Evolutionary conservation across 1,284 basidiomycete species (phyloP).

Genomic region (Gymnopus androsaceus): DNA sequence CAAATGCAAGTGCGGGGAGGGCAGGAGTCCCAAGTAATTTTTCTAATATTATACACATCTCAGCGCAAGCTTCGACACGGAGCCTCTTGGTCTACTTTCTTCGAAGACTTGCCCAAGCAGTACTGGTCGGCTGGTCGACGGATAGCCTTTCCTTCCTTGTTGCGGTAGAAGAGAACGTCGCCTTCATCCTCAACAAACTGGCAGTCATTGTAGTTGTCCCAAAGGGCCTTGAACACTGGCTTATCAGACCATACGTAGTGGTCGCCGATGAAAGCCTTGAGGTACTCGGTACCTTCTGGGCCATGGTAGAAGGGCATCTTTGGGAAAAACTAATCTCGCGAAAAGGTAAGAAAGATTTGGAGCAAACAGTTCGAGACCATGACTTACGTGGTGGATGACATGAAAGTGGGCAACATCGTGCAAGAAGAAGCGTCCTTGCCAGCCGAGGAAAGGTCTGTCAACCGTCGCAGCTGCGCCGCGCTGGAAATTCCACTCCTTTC

Average conservation of each 20-base stretch:
- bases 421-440: slow-evolving; percentile 42
- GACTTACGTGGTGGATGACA: slow-evolving; percentile 14
- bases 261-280: slow-evolving; percentile 54
- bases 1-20: too few species aligned
- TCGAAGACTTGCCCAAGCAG: too few species aligned
- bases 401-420: slow-evolving; percentile 12
- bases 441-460: slow-evolving; percentile 56
- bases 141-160: too few species aligned
- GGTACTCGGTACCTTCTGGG: slow-evolving; percentile 50
- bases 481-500: slow-evolving; percentile 50
- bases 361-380: slow-evolving; percentile 14
- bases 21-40: too few species aligned
- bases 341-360: not conserved
- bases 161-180: slow-evolving; percentile 11
- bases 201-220: slow-evolving; percentile 41
- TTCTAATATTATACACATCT: too few species aligned
- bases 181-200: slow-evolving; percentile 32
- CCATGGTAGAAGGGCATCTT: slow-evolving; percentile 50
- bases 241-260: slow-evolving; percentile 52
- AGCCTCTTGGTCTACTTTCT: too few species aligned
- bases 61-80: too few species aligned
- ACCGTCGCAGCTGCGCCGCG: slow-evolving; percentile 66
- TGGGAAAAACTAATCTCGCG: not conserved
- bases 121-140: too few species aligned
- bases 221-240: slow-evolving; percentile 53